Evolutionary conservation across 257 asterid species (phyloP).

Genomic region (Solanum bulbocastanum): DNA sequence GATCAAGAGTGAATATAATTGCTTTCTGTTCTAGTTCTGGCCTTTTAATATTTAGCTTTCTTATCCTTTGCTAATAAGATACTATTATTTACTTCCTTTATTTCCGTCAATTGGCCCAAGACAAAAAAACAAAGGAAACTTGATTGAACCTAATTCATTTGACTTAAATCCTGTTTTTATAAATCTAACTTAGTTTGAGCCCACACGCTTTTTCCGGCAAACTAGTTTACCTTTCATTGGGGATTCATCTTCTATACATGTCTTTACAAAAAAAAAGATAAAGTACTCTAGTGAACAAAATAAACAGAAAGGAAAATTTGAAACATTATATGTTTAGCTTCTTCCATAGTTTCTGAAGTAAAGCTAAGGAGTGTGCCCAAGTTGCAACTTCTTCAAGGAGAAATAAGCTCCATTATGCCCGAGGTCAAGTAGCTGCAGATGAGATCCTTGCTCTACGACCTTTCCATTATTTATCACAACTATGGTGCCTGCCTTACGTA

Average conservation of each 20-base stretch:
- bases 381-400: constrained; percentile 31
- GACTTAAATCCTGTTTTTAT: background rate
- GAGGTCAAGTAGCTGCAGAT: constrained; percentile 21
- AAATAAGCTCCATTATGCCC: constrained; percentile 34
- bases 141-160: background rate
- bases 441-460: constrained; percentile 36
- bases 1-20: background rate
- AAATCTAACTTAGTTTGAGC: background rate
- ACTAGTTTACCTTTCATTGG: background rate
- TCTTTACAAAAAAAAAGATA: background rate
- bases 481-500: background rate
- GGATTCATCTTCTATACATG: background rate
- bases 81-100: background rate
- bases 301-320: background rate
- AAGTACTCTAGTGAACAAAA: background rate
- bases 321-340: background rate
- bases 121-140: background rate
- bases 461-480: background rate
- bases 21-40: background rate
- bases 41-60: background rate
- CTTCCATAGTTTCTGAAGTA: background rate
- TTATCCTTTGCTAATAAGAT: background rate
- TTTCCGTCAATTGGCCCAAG: background rate
- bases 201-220: background rate
- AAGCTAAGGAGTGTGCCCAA: constrained; percentile 4